Conservation (phyloP, 345 rosid species). For the Lepidium sativum region DNA sequence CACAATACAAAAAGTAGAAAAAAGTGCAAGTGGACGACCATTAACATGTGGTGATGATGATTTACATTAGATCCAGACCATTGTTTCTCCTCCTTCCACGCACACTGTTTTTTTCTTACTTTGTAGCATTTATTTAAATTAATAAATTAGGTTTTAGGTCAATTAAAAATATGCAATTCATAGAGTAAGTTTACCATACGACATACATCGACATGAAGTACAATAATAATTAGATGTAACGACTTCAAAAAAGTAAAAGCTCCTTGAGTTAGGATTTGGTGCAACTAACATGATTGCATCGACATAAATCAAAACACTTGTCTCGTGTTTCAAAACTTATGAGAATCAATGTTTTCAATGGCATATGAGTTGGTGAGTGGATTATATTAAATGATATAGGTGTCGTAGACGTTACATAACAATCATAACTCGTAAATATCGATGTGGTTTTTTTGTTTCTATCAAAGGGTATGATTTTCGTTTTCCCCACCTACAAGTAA, state of each 20-base stretch:
- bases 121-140: too few species aligned
- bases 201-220: not conserved
- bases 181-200: not conserved
- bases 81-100: slow-evolving; percentile 9
- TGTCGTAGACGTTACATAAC: slow-evolving; percentile 19
- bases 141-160: too few species aligned
- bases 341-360: not conserved
- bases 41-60: slow-evolving; percentile 15
- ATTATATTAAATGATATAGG: not conserved
- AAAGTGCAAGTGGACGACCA: slow-evolving; percentile 5
- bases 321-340: not conserved
- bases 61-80: slow-evolving; percentile 7
- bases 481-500: slow-evolving; percentile 2
- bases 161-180: too few species aligned
- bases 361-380: not conserved
- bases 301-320: not conserved
- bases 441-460: not conserved
- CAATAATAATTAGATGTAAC: not conserved
- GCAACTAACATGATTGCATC: not conserved
- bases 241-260: not conserved
- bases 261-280: not conserved
- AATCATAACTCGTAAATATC: slow-evolving; percentile 7
- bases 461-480: not conserved
- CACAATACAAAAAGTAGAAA: not conserved
- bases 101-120: not conserved